Evolutionary conservation across 1,284 basidiomycete species (phyloP).

Genomic region (Ganoderma resinaceum): DNA sequence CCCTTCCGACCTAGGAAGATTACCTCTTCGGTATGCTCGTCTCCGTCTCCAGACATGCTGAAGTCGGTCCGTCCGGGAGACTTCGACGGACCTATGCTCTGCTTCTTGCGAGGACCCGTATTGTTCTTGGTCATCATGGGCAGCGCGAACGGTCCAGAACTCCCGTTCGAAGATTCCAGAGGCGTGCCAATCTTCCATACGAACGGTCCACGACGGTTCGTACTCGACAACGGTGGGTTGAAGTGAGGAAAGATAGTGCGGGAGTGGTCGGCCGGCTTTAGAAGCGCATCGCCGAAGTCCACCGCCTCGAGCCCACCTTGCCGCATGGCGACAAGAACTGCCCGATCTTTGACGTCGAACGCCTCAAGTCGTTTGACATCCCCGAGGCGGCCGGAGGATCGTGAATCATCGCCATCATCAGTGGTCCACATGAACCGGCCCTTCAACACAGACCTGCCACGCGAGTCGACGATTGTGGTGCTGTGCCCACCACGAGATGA

Average conservation of each 20-base stretch:
- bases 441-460: constrained; percentile 82
- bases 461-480: constrained; percentile 83
- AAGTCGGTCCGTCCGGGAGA: constrained; percentile 60
- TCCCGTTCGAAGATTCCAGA: constrained; percentile 48
- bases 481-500: constrained; percentile 86
- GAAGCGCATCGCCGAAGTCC: constrained; percentile 76
- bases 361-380: constrained; percentile 82
- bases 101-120: constrained; percentile 50
- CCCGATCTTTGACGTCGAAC: constrained; percentile 74
- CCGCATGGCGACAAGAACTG: constrained; percentile 81
- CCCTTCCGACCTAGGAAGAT: constrained; percentile 77
- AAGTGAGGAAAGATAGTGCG: constrained; percentile 73
- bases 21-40: constrained; percentile 72
- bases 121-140: constrained; percentile 37
- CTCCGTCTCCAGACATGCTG: constrained; percentile 53
- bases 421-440: constrained; percentile 79
- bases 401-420: constrained; percentile 61
- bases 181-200: constrained; percentile 83
- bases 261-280: constrained; percentile 79
- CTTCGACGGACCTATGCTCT: constrained; percentile 54
- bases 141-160: constrained; percentile 47
- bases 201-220: constrained; percentile 73
- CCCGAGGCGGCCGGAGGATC: constrained; percentile 59
- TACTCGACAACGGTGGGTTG: constrained; percentile 59
- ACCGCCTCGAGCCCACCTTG: constrained; percentile 83